Evolutionary conservation across 306 rosid genomes (phyloP), one percentile per base, ranked within the genome.

Genomic region (Dalbergia oliveri): DNA sequence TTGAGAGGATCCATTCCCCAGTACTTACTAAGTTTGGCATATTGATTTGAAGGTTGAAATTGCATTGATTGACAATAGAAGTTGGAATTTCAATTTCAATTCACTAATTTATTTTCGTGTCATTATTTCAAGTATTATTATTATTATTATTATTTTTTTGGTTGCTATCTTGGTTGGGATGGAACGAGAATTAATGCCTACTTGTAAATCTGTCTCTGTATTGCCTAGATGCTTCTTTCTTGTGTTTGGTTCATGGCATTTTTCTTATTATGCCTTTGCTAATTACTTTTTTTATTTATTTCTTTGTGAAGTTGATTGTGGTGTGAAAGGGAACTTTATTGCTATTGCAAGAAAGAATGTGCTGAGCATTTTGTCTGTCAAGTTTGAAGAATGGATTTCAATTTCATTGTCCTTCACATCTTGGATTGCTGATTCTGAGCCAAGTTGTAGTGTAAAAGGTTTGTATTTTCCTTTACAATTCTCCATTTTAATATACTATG

Each of bases 261-360:
- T 23, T 51, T 9, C 54, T 51, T 13, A 15, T 79, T 61, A n/a
- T 84, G 47, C 26, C 50, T 80, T 82, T 79, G 72, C 41, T 62
- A 63, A 3, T 81, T 81, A 66, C 73, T 34, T 72, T 70, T 75
- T 31, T 35, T 19, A 69, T 69, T 70, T 51, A 18, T 54, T 76
- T 83, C 69, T 73, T 86, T 80, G 64, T 63, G 21, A 65, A 94
- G 97, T 92, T 77, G 98, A 90, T 68, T 94, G 97, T 93, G 91
- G 90, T 47, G 37, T 74, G 44, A 82, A 88, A 50, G 95, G 98
- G 31, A 86, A 75, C 82, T 86, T 81, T 83, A 72, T 94, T 83
- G 97, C 92, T 10, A 93, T 91, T 69, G 98, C 97, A 64, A 88
- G 85, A 75, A 88, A 82, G 80, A 87, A 81, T 68, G 85, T 72